Conservation (phyloP, 139 green algal genomes). For the Desmodesmus armatus region DNA sequence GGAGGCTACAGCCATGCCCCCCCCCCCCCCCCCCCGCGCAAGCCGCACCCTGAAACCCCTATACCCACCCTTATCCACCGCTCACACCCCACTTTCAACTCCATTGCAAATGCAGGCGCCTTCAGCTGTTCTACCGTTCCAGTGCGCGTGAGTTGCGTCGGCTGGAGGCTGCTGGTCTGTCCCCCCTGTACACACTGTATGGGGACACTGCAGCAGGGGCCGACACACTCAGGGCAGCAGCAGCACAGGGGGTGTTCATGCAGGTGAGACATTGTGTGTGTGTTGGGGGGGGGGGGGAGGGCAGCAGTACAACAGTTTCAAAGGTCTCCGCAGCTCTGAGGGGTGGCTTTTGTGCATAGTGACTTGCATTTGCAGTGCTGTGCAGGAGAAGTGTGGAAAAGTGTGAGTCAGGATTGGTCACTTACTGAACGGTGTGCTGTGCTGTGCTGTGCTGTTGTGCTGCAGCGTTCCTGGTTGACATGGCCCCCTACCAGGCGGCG, state of each 20-base stretch:
- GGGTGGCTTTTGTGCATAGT: no score
- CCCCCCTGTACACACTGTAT: constrained; percentile 80
- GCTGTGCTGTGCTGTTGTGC: not conserved
- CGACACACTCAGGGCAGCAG: constrained; percentile 66
- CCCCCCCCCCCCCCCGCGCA: no score
- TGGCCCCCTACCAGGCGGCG: constrained; percentile 32
- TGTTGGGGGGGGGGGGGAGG: not conserved
- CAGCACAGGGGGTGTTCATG: constrained; percentile 60
- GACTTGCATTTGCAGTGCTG: no score
- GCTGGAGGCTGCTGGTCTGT: constrained; percentile 74
- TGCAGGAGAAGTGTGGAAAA: no score
- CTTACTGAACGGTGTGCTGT: not conserved
- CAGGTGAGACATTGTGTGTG: constrained; percentile 14
- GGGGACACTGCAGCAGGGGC: constrained; percentile 58
- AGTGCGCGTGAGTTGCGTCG: constrained; percentile 78
- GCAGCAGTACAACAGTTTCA: no score
- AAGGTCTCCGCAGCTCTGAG: no score
- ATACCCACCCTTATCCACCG: not conserved
- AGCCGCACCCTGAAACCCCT: not conserved
- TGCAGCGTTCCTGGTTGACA: constrained; percentile 19
- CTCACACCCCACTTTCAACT: not conserved
- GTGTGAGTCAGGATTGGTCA: no score
- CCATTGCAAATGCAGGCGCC: constrained; percentile 1
- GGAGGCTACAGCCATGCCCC: constrained; percentile 71
- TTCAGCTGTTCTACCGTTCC: constrained; percentile 76